Percentiles rank a stretch among this genome's conserved stretches.
These are phyloP conservation scores for Phytopythium delawarense DNA, from an alignment of 352 stramenopile genomes.

Conservation along the genomic window DNA sequence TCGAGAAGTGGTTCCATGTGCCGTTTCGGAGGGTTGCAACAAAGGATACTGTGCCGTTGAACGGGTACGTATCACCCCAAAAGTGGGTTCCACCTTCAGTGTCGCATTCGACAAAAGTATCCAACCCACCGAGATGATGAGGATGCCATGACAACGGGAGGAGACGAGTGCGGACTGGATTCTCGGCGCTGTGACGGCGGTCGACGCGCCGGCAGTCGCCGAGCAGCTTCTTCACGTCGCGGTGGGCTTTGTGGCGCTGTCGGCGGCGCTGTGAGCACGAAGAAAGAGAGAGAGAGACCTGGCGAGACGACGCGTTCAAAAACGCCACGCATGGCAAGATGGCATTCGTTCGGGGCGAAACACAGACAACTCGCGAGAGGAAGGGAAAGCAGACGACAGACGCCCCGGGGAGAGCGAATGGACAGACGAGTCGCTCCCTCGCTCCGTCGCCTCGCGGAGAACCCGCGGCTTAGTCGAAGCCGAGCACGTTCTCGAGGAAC, in stretches of 20 bases:
- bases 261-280: neutral
- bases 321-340: neutral
- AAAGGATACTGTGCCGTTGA: neutral
- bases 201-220: neutral
- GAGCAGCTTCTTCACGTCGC: neutral
- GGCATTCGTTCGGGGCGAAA: neutral
- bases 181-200: neutral
- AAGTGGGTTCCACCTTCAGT: neutral
- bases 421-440: too few relatives aligned
- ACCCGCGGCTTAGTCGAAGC: slow-evolving; percentile 76
- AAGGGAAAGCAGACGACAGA: neutral
- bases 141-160: neutral
- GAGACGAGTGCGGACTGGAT: neutral
- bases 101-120: neutral
- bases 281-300: neutral
- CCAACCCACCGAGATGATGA: neutral
- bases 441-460: neutral
- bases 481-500: slow-evolving; percentile 89
- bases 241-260: neutral
- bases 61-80: neutral
- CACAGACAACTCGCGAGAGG: neutral
- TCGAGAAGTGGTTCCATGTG: neutral
- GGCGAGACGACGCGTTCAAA: neutral
- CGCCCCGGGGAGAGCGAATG: neutral
- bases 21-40: neutral